Evolutionary conservation across 805 yeast genomes (phyloP), one percentile per base, ranked within the genome.

Genomic region (Metschnikowia reukaufii): DNA sequence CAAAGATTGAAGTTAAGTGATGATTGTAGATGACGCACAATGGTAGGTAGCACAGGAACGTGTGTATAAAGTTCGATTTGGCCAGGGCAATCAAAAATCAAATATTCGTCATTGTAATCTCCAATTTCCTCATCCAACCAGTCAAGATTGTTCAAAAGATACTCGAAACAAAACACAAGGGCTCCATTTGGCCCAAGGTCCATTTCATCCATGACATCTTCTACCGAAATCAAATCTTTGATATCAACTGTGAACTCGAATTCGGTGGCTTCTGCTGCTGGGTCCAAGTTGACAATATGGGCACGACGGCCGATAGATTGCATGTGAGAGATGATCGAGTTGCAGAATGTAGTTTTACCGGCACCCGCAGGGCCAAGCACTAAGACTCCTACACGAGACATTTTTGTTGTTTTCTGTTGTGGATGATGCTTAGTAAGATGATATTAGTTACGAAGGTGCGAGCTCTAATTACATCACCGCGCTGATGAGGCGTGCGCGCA

Each of bases 101-200:
- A 73, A 60, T 88, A 92, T 60, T 94, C 99, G 61, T 94, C 98
- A 57, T 87, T 91, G 62, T 75, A 94, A 52, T 94, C 98, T 15
- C 99, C 99, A 48, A 94, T 86, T 62, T 92, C 96, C 58, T 92
- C 97, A 58, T 92, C 99, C 27, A 94, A 70, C 99, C 99, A 94
- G 69, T 94, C 99, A 50, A 94, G 64, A 61, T 94, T 94, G 36
- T 91, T 82, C 61, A 94, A 65, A 29, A 94, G 72, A 61, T 91
- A 88, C 68, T 94, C 98, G 64, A 94, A 92, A 62, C 98, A 94
- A 65, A 91, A 94, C 27, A 94, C 73, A 40, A 94, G 69, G 0
- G 95, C 97, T 40, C 99, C 99, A 56, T 92, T 92, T 8, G 98
- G 98, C 0, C 99, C 99, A 39, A 88, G 68, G 30, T 86, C 85